Percentiles rank a stretch among this genome's conserved stretches.
phyloP scores from a whole-genome alignment of 495 filamentous ascomycete genomes.

The Talaromyces wortmannii region DNA sequence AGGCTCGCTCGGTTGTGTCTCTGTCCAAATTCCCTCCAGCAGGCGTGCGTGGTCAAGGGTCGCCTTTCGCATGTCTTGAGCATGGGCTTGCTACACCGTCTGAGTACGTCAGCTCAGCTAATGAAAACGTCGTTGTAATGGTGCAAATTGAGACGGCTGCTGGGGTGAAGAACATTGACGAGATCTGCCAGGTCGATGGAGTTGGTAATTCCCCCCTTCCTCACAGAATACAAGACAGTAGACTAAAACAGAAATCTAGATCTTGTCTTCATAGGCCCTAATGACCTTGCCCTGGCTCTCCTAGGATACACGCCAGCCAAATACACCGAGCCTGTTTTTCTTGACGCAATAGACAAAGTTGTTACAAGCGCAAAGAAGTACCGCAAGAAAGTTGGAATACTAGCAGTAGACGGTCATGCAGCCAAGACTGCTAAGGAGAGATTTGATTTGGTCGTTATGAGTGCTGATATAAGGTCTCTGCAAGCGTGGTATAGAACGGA shows the following conservation, averaged over 20 bases:
- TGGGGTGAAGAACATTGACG: slow-evolving; percentile 22
- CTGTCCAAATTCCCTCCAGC: not conserved
- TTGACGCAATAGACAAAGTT: slow-evolving; percentile 22
- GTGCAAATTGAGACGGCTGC: slow-evolving; percentile 24
- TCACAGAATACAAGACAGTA: too few species aligned
- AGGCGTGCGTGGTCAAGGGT: not conserved
- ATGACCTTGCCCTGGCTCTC: slow-evolving; percentile 23
- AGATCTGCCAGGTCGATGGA: slow-evolving; percentile 19
- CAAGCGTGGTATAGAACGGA: slow-evolving; percentile 30
- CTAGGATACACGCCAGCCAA: slow-evolving; percentile 20
- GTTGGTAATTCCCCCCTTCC: slow-evolving; percentile 5
- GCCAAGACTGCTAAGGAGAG: slow-evolving; percentile 17
- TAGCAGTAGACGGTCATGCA: slow-evolving; percentile 18
- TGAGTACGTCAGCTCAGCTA: slow-evolving; percentile 24
- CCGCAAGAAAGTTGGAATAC: slow-evolving; percentile 23
- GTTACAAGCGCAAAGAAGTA: slow-evolving; percentile 22
- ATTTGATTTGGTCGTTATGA: slow-evolving; percentile 26
- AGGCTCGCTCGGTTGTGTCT: not conserved
- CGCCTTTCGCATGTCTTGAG: slow-evolving; percentile 7
- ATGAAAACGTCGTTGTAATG: slow-evolving; percentile 25
- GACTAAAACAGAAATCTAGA: slow-evolving; percentile 1
- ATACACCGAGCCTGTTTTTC: slow-evolving; percentile 25
- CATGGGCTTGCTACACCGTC: slow-evolving; percentile 20
- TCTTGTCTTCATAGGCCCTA: slow-evolving; percentile 26
- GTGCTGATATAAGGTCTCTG: slow-evolving; percentile 24